Evolutionary conservation across 345 rosid genomes (phyloP).

Genomic region (Syzygium aqueum): DNA sequence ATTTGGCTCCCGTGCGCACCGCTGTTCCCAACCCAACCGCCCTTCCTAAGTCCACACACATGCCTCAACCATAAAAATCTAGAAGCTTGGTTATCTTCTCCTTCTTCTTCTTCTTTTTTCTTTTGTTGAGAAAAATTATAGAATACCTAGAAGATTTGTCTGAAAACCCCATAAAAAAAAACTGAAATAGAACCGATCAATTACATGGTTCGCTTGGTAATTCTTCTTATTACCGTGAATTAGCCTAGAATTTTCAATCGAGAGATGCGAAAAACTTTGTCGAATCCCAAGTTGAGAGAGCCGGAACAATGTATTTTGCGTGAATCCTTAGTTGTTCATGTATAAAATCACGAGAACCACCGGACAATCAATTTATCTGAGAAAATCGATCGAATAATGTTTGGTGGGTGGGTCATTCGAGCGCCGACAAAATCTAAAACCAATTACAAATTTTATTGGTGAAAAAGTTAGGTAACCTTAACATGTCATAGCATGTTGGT

Average conservation of each 20-base stretch:
- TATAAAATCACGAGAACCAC: neutral
- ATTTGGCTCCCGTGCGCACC: neutral
- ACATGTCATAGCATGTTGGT: neutral
- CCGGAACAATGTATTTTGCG: neutral
- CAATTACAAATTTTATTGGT: neutral
- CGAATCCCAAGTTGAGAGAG: neutral
- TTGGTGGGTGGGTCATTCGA: neutral
- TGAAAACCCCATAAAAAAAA: neutral
- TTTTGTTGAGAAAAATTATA: neutral
- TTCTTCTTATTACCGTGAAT: neutral
- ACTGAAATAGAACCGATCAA: neutral
- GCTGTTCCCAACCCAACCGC: neutral
- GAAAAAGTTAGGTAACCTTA: neutral
- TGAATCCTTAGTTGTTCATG: neutral
- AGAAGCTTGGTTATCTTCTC: neutral
- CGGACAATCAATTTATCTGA: neutral
- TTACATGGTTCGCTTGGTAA: neutral
- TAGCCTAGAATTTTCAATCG: neutral
- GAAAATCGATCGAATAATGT: neutral
- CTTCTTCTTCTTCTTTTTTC: neutral
- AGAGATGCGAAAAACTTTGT: neutral
- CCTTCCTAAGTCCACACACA: neutral
- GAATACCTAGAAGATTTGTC: neutral
- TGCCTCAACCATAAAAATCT: neutral
- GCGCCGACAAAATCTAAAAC: neutral